Conservation (phyloP, 108 stramenopile species). For the Cyclotella baltica region DNA sequence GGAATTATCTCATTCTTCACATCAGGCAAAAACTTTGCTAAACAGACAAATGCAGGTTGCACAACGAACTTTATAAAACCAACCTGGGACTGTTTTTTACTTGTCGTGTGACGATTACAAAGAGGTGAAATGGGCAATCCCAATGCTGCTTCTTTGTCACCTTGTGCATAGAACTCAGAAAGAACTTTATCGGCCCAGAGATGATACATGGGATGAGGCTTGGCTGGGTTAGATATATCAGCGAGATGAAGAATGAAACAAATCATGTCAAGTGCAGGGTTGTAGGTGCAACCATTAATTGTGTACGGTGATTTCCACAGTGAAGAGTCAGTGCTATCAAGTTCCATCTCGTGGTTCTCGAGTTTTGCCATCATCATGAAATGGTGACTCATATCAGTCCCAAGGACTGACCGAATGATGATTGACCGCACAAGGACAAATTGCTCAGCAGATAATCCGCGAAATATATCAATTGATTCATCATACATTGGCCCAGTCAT, state of each 20-base stretch:
- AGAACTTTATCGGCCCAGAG: conserved; percentile 59
- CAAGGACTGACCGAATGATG: conserved; percentile 47
- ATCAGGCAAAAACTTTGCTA: conserved; percentile 36
- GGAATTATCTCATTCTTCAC: conserved; percentile 44
- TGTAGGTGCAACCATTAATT: neutral
- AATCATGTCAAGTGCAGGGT: conserved; percentile 26
- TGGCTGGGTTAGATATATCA: conserved; percentile 71
- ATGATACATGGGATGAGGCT: conserved; percentile 47
- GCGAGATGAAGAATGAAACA: conserved; percentile 65
- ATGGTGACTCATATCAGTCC: conserved; percentile 63
- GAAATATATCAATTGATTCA: conserved; percentile 16
- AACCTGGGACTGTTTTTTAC: conserved; percentile 13
- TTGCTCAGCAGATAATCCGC: conserved; percentile 11
- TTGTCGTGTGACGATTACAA: conserved; percentile 1
- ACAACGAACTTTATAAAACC: conserved; percentile 72
- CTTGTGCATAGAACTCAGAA: conserved; percentile 77
- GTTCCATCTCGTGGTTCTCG: neutral
- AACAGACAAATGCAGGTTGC: conserved; percentile 50
- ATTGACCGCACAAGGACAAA: conserved; percentile 4
- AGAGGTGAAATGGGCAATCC: conserved; percentile 11
- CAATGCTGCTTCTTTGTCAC: conserved; percentile 59
- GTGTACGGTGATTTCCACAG: neutral
- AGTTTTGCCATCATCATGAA: conserved; percentile 34
- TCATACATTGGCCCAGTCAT: neutral
- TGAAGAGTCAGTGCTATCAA: conserved; percentile 15